These are phyloP conservation scores for Microbotryum scabiosae DNA, from an alignment of 1,284 basidiomycete species.

Conservation along the genomic window DNA sequence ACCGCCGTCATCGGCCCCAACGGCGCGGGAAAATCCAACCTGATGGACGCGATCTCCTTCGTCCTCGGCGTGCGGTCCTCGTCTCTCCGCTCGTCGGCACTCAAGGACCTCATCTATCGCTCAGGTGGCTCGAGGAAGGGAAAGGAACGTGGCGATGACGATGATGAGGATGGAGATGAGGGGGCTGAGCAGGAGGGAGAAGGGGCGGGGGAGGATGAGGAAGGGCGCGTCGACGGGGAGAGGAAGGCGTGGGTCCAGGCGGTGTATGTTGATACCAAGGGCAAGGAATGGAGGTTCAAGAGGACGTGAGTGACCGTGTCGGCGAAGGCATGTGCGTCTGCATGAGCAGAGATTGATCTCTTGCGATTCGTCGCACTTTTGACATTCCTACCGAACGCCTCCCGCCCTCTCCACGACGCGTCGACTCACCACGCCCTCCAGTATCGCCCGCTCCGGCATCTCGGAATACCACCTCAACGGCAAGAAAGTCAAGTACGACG, in stretches of 20 bases:
- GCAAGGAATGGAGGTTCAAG: conserved; percentile 81
- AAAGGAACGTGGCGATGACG: conserved; percentile 38
- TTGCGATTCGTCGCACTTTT: neutral
- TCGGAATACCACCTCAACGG: conserved; percentile 83
- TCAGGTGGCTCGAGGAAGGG: conserved; percentile 44
- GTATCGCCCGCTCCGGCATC: conserved; percentile 72
- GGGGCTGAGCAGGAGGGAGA: conserved; percentile 37
- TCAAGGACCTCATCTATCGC: conserved; percentile 92
- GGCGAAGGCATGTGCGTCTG: neutral
- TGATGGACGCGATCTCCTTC: conserved; percentile 99
- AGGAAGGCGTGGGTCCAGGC: conserved; percentile 92
- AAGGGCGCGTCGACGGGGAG: conserved; percentile 67
- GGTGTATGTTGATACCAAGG: conserved; percentile 67
- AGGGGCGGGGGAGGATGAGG: conserved; percentile 40
- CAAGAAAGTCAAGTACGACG: conserved; percentile 66
- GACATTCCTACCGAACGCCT: neutral
- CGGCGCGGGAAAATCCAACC: conserved; percentile 96
- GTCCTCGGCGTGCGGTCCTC: conserved; percentile 92
- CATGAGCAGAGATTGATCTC: neutral
- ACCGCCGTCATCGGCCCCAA: conserved; percentile 96
- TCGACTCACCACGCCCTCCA: conserved; percentile 37
- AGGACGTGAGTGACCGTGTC: conserved; percentile 60
- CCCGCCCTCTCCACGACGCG: no score
- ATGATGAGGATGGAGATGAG: conserved; percentile 23
- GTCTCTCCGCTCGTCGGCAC: conserved; percentile 82